Conservation (phyloP, 2,329 filamentous ascomycete species). For the Aspergillus piperis region DNA sequence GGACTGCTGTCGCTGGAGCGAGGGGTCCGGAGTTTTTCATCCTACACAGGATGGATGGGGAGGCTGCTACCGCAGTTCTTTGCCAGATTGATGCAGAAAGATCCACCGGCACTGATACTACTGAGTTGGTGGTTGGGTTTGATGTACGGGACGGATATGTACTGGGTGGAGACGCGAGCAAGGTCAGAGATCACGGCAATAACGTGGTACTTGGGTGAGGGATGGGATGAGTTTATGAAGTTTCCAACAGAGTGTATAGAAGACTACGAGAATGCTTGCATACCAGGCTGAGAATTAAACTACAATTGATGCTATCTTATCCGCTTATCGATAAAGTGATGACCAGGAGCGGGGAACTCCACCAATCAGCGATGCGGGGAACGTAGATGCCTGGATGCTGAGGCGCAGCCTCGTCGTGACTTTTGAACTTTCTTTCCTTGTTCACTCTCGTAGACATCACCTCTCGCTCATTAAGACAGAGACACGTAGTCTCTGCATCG, state of each 20-base stretch:
- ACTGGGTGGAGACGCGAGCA: constrained; percentile 35
- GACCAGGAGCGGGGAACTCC: neutral
- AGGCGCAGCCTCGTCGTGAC: constrained; percentile 3
- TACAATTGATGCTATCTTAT: neutral
- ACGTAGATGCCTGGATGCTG: constrained; percentile 32
- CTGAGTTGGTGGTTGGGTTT: constrained; percentile 40
- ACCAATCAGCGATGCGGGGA: constrained; percentile 26
- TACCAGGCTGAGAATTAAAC: neutral
- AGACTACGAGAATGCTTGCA: neutral
- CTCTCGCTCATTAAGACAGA: too few species aligned
- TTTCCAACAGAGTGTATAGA: constrained; percentile 31
- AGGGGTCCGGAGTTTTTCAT: constrained; percentile 22
- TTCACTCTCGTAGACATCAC: neutral
- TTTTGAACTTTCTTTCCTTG: constrained; percentile 7
- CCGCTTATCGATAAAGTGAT: neutral
- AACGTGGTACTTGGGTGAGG: constrained; percentile 39
- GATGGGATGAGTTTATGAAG: constrained; percentile 32
- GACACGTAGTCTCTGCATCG: too few species aligned
- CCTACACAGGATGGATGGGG: constrained; percentile 39
- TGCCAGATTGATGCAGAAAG: constrained; percentile 31
- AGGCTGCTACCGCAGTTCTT: constrained; percentile 33
- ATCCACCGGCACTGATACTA: constrained; percentile 35
- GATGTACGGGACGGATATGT: constrained; percentile 27
- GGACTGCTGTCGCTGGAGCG: constrained; percentile 33
- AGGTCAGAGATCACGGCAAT: constrained; percentile 40